Base-by-base conservation (phyloP, 2,329 filamentous ascomycete genomes). In the Aspergillus sp. region DNA sequence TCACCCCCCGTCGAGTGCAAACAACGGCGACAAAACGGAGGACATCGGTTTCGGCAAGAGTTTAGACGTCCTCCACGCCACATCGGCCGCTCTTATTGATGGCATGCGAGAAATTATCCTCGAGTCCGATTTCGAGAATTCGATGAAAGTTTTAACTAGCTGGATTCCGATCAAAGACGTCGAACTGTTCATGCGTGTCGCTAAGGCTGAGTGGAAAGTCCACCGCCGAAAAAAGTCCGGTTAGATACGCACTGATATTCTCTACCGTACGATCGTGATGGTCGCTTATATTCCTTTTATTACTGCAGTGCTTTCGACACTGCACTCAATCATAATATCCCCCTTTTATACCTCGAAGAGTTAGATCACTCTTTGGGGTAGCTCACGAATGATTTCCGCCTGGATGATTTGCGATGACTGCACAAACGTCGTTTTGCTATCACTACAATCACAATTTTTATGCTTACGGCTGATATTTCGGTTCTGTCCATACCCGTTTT, bases 151-250 rank as follows among this genome's bases (percentile, higher is more conserved):
- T 7, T 81, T 99, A 62, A 98, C 95, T 31, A 92, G 90, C 56
- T 96, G 91, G 87, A 89, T 98, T 45, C 92, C 93, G 19, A 89
- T 99, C 72, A 91, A 91, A 75, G 93, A 99, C 68, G 91, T 96
- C 70, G 92, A 98, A 72, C 77, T 96, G 57, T 82, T 99, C 68
- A 96, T 99, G 91, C 88, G 88, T 67, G 91, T 97, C 58, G 87
- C 91, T 25, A 88, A 88, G 70, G 87, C 90, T 14, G 93, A 98
- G 77, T 97, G 90, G 85, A 96, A 90, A 78, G 77, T 85, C 68
- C 79, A 84, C 64, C 69, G 72, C 77, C 82, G 80, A 79, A 84
- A 78, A 58, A 77, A 72, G 56, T 40, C 55, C 17, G 40, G 23
- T 11, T 55, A 55, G 46, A 54, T 49, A 55, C 41, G 23, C 23